A percentile compares a stretch with the other conserved stretches of the same genome.
phyloP scores from a whole-genome alignment of 345 rosid species.

The Populus pruinosa region DNA sequence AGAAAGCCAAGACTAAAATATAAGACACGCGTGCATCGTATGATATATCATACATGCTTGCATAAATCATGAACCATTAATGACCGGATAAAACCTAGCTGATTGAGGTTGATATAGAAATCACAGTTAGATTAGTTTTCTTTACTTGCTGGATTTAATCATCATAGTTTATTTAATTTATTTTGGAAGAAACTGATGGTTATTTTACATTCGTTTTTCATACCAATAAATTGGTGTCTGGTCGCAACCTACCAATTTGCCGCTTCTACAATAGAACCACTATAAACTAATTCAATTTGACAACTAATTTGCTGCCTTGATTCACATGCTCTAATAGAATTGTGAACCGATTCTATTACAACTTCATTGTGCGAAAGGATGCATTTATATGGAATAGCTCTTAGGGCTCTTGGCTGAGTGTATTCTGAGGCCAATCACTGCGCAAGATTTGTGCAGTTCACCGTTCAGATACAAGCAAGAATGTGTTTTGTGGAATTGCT shows the following conservation, averaged over 20 bases:
- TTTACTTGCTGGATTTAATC: neutral
- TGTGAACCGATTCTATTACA: neutral
- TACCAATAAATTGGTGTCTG: neutral
- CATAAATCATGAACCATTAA: neutral
- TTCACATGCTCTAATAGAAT: neutral
- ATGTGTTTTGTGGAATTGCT: neutral
- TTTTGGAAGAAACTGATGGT: neutral
- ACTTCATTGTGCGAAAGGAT: neutral
- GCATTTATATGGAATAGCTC: neutral
- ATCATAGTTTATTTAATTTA: neutral
- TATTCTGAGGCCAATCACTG: neutral
- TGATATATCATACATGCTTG: neutral
- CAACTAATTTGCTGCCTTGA: neutral
- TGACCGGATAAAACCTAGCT: neutral
- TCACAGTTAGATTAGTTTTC: neutral
- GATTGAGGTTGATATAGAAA: neutral
- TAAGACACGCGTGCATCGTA: constrained; percentile 6
- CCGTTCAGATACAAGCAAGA: neutral
- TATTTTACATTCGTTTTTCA: neutral
- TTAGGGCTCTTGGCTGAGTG: neutral
- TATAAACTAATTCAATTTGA: neutral
- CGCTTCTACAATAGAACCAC: neutral
- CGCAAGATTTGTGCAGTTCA: neutral
- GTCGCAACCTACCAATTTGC: neutral
- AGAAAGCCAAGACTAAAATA: constrained; percentile 44